Evolutionary conservation across 257 asterid genomes (phyloP).

Genomic region (Solanum dulcamara): DNA sequence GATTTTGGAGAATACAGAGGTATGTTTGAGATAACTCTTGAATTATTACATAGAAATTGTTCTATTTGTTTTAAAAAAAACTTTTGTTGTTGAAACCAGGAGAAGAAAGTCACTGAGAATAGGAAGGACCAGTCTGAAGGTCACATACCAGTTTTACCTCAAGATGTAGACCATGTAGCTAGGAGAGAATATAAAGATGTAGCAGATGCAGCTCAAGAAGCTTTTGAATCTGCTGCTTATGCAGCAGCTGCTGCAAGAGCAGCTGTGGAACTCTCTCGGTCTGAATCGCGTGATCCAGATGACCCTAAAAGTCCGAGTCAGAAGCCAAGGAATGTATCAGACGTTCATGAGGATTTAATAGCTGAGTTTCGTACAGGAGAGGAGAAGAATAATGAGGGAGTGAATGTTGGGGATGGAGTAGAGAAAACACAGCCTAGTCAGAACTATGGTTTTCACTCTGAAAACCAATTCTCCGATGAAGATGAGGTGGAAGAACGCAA

Average conservation of each 20-base stretch:
- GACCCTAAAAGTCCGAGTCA: constrained; percentile 20
- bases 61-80: background rate
- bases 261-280: constrained; percentile 67
- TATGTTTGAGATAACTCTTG: background rate
- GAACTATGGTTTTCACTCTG: constrained; percentile 11
- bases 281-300: constrained; percentile 34
- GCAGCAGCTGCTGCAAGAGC: constrained; percentile 92
- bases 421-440: constrained; percentile 14
- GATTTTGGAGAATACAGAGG: constrained; percentile 17
- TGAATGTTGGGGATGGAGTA: background rate
- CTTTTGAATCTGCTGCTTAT: constrained; percentile 81
- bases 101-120: constrained; percentile 1
- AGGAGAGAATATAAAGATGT: constrained; percentile 58
- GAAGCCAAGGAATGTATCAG: constrained; percentile 8
- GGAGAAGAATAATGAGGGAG: constrained; percentile 1
- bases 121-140: background rate
- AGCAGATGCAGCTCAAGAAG: constrained; percentile 92
- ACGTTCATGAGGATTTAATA: background rate
- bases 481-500: background rate
- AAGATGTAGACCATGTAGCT: constrained; percentile 4
- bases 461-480: background rate
- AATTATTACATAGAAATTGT: background rate
- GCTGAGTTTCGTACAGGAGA: background rate
- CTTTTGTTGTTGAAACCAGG: constrained; percentile 8
- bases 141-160: background rate